Evolutionary conservation across 495 filamentous ascomycete species (phyloP), one percentile per base, ranked within the genome.

Genomic region (Penicillium bialowiezense): DNA sequence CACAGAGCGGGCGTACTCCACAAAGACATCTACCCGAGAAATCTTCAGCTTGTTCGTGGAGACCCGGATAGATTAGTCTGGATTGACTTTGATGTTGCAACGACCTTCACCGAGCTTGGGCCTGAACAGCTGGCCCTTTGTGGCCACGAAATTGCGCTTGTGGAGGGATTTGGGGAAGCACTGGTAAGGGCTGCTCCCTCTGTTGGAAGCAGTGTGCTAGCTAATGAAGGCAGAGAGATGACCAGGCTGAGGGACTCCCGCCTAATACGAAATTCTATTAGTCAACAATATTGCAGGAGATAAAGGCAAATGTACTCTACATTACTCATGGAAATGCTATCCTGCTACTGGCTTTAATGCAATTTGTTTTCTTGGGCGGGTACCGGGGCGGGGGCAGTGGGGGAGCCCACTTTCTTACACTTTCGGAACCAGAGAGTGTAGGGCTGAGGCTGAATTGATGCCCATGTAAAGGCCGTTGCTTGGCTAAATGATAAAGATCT

Each of bases 61-160:
- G 32, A 42, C 3, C 19, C 28, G 1, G 43, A 36, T 12, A 54
- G 47, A 39, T 28, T 63, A 33, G 55, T 64, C 0, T 62, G 58
- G 60, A 31, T 60, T 45, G 56, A 59, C 38, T 66, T 66, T 53
- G 56, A 66, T 57, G 50, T 62, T 51, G 54, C 58, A 20, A 60
- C 34, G 14, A 58, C 53, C 15, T 65, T 63, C 33, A 17, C 31
- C 47, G 49, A 35, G 18, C n/a, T 55, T 14, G 26, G 48, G 32
- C 48, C 36, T 40, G 26, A 60, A 17, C 10, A 60, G 23, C 20
- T 33, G 15, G 45, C 14, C 15, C 33, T 19, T 38, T 56, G 50
- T 47, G 44, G 60, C 0, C 15, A 58, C 43, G 55, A 64, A 53
- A 48, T 38, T 32, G 41, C 24, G 21, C 50, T 54, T 41, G 54